These are phyloP conservation scores for Arachnopeziza araneosa DNA, from an alignment of 2,329 filamentous ascomycete species.

Conservation along the genomic window DNA sequence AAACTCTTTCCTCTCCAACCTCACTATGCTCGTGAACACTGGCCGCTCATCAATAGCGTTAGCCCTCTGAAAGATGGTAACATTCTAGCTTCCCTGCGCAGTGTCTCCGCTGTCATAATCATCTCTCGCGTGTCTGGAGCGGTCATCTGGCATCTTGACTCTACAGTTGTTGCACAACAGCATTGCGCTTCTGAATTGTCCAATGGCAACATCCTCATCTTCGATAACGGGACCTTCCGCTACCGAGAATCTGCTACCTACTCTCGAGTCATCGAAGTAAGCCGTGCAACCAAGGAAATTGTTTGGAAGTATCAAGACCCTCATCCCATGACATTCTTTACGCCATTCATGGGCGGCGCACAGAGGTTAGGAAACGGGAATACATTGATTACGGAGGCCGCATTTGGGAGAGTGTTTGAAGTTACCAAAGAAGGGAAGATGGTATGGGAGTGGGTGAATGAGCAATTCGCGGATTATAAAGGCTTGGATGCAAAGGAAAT, in stretches of 20 bases:
- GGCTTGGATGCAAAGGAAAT: conserved; percentile 34
- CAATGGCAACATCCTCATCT: conserved; percentile 39
- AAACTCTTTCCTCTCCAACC: conserved; percentile 36
- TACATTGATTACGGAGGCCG: conserved; percentile 38
- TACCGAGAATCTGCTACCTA: conserved; percentile 36
- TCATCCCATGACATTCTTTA: conserved; percentile 30
- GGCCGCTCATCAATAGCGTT: conserved; percentile 41
- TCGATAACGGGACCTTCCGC: conserved; percentile 42
- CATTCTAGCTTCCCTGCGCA: conserved; percentile 38
- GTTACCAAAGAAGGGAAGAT: conserved; percentile 37
- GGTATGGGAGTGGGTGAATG: conserved; percentile 40
- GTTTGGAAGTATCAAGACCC: conserved; percentile 40
- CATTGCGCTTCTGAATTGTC: conserved; percentile 39
- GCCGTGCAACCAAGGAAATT: conserved; percentile 34
- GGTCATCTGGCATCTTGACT: conserved; percentile 38
- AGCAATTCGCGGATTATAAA: conserved; percentile 36
- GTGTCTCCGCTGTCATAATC: conserved; percentile 37
- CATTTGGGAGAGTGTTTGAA: conserved; percentile 39
- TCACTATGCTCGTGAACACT: conserved; percentile 38
- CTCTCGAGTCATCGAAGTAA: conserved; percentile 37
- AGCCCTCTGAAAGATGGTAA: conserved; percentile 35
- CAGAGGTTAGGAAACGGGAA: conserved; percentile 38
- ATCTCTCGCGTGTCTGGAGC: conserved; percentile 36
- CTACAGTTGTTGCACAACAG: conserved; percentile 38
- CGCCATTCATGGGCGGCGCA: conserved; percentile 42